Evolutionary conservation across 2,329 filamentous ascomycete species (phyloP).

Genomic region (Neoarthrinium moseri): DNA sequence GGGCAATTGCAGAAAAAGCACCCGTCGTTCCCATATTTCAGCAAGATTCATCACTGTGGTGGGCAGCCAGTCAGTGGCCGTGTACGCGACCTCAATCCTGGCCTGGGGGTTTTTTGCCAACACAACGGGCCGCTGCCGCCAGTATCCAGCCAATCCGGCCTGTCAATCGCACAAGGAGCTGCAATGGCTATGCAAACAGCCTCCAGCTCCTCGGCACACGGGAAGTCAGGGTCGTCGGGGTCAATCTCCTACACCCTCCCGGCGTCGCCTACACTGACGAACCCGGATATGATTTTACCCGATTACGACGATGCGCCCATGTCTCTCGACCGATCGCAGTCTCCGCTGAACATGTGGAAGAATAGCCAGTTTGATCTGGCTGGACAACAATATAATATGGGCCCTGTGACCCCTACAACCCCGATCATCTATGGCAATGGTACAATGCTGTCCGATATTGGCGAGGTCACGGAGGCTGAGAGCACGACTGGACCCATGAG

Average conservation of each 20-base stretch:
- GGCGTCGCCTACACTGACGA: conserved; percentile 83
- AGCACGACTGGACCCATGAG: conserved; percentile 44
- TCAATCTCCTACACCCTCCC: conserved; percentile 47
- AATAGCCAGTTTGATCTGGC: conserved; percentile 44
- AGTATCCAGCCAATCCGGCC: conserved; percentile 12
- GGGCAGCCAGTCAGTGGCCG: too few relatives aligned
- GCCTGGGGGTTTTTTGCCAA: background rate
- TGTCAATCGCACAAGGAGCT: conserved; percentile 7
- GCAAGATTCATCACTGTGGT: too few relatives aligned
- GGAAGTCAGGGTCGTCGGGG: conserved; percentile 15
- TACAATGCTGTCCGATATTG: conserved; percentile 68
- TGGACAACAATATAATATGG: conserved; percentile 35
- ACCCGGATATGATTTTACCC: conserved; percentile 92
- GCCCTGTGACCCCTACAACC: conserved; percentile 52
- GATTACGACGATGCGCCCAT: conserved; percentile 61
- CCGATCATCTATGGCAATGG: conserved; percentile 70
- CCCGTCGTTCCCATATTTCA: background rate
- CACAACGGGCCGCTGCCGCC: background rate
- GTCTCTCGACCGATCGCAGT: conserved; percentile 51
- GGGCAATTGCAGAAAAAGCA: background rate
- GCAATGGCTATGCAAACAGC: conserved; percentile 20
- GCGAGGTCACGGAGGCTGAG: conserved; percentile 53
- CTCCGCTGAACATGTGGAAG: conserved; percentile 53
- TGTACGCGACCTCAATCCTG: background rate
- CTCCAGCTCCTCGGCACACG: conserved; percentile 18